Evolutionary conservation across 495 filamentous ascomycete genomes (phyloP).

Genomic region (Aspergillus hancockii): DNA sequence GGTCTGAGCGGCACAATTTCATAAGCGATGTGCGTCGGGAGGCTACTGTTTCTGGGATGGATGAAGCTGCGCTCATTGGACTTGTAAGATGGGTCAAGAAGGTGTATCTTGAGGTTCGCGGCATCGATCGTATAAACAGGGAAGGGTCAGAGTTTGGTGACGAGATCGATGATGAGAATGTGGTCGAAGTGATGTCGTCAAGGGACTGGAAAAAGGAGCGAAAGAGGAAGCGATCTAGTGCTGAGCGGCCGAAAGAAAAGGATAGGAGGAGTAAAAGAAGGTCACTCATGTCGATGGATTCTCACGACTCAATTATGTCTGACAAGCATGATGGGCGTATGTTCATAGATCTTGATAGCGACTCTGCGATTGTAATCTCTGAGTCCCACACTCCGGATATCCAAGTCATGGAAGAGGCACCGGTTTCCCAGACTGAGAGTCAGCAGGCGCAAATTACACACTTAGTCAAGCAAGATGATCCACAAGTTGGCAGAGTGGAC

Average conservation of each 20-base stretch:
- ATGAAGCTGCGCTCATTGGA: conserved; percentile 1
- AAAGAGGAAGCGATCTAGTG: conserved; percentile 17
- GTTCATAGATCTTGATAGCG: neutral
- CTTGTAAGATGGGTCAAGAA: conserved; percentile 27
- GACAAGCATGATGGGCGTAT: neutral
- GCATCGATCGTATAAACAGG: neutral
- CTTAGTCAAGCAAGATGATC: neutral
- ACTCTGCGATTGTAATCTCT: neutral
- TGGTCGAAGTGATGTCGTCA: conserved; percentile 2
- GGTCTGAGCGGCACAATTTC: conserved; percentile 26
- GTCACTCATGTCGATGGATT: neutral
- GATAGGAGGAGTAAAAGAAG: neutral
- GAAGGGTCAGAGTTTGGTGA: conserved; percentile 25
- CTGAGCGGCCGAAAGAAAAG: neutral
- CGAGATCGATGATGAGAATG: conserved; percentile 23
- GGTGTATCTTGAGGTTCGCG: conserved; percentile 21
- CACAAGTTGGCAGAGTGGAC: neutral
- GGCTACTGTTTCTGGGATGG: conserved; percentile 17
- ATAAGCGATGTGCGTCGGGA: conserved; percentile 17
- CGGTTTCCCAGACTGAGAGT: neutral
- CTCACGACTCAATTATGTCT: neutral
- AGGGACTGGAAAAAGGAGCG: conserved; percentile 18
- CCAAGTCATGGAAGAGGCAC: neutral
- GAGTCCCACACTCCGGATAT: neutral
- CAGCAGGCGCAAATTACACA: neutral